phyloP scores from a whole-genome alignment of 2,329 filamentous ascomycete species.

The Chrysosporium queenslandicum region DNA sequence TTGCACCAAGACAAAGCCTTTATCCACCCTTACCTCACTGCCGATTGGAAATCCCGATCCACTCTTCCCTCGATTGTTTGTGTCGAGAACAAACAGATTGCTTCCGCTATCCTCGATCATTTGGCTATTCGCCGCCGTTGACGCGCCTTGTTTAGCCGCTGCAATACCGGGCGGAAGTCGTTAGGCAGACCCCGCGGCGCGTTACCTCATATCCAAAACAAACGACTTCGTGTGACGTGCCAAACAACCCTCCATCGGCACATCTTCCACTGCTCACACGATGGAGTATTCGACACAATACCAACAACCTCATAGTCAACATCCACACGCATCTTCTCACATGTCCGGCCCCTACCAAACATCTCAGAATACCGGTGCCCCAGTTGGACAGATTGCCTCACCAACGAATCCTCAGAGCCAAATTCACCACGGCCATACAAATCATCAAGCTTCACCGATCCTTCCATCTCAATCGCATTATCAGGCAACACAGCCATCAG shows the following conservation, averaged over 20 bases:
- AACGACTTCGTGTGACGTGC: slow-evolving; percentile 7
- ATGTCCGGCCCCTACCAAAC: slow-evolving; percentile 54
- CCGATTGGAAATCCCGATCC: slow-evolving; percentile 15
- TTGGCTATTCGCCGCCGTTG: not conserved
- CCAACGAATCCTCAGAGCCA: slow-evolving; percentile 61
- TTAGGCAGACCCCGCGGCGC: slow-evolving; percentile 4
- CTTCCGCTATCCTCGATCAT: slow-evolving; percentile 1
- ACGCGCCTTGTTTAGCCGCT: slow-evolving; percentile 7
- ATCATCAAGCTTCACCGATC: slow-evolving; percentile 67
- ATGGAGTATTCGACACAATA: slow-evolving; percentile 71
- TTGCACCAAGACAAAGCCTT: slow-evolving; percentile 7
- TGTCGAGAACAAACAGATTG: slow-evolving; percentile 1
- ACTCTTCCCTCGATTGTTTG: slow-evolving; percentile 4
- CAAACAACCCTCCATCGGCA: not conserved
- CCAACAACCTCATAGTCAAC: slow-evolving; percentile 53
- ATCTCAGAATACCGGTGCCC: slow-evolving; percentile 41
- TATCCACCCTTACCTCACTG: slow-evolving; percentile 16
- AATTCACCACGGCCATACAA: slow-evolving; percentile 47
- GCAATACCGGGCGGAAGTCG: slow-evolving; percentile 15
- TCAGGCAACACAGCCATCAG: slow-evolving; percentile 52
- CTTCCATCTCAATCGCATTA: slow-evolving; percentile 65
- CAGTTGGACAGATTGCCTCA: slow-evolving; percentile 53
- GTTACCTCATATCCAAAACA: slow-evolving; percentile 5
- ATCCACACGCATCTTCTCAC: slow-evolving; percentile 50
- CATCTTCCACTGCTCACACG: slow-evolving; percentile 13